A percentile compares a stretch with the other conserved stretches of the same genome.
Conservation (phyloP, 495 filamentous ascomycete genomes). For the Aspergillus olivimuriae region DNA sequence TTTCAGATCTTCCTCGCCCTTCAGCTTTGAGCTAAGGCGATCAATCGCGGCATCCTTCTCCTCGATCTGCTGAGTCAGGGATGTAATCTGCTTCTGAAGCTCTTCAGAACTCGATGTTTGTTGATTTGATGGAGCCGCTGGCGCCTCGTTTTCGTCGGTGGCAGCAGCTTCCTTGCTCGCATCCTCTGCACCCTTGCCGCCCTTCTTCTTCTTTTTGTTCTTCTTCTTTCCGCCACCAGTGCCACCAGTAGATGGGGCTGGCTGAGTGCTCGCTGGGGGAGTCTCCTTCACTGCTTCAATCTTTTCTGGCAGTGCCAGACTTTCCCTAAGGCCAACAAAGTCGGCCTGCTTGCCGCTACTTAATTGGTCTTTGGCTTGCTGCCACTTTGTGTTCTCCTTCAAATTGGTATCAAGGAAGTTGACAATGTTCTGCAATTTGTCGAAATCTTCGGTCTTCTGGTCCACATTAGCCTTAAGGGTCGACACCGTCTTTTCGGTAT, state of each 20-base stretch:
- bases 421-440: slow-evolving; percentile 27
- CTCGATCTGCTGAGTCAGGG: slow-evolving; percentile 55
- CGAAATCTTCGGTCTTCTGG: slow-evolving; percentile 22
- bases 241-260: slow-evolving; percentile 17
- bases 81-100: slow-evolving; percentile 45
- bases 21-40: slow-evolving; percentile 55
- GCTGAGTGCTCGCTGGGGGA: slow-evolving; percentile 12
- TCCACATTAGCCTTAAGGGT: slow-evolving; percentile 36
- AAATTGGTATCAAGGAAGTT: slow-evolving; percentile 33
- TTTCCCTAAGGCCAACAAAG: slow-evolving; percentile 34
- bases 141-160: slow-evolving; percentile 11
- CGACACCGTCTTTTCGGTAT: slow-evolving; percentile 41
- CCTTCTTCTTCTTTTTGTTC: slow-evolving; percentile 89
- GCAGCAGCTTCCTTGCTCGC: slow-evolving; percentile 26
- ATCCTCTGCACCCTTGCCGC: slow-evolving; percentile 46
- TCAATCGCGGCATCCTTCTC: slow-evolving; percentile 69
- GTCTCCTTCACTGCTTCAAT: slow-evolving; percentile 12
- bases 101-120: slow-evolving; percentile 27
- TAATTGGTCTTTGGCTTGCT: slow-evolving; percentile 28
- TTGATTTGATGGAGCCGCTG: slow-evolving; percentile 17
- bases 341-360: slow-evolving; percentile 24
- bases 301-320: slow-evolving; percentile 16
- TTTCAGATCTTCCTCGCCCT: slow-evolving; percentile 68
- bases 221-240: slow-evolving; percentile 51
- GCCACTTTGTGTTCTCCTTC: slow-evolving; percentile 30